phyloP scores from a whole-genome alignment of 768 basidiomycete genomes.

The Gymnopilus dilepis region DNA sequence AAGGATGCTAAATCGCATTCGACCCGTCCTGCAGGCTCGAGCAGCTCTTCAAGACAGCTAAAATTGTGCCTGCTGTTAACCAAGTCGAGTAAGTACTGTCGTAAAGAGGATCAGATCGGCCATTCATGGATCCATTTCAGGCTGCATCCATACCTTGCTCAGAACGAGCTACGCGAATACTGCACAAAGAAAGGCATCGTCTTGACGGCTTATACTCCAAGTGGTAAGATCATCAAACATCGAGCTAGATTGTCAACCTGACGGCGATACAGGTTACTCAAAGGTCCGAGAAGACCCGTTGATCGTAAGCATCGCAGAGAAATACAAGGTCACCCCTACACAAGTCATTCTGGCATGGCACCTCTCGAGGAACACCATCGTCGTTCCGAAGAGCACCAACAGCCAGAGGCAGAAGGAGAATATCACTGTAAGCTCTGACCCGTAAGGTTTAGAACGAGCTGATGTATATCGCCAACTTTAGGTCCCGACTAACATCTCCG shows the following conservation, averaged over 20 bases:
- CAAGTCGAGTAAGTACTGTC: slow-evolving; percentile 47
- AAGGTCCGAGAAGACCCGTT: slow-evolving; percentile 51
- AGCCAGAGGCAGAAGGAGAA: slow-evolving; percentile 40
- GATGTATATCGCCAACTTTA: neutral
- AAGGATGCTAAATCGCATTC: neutral
- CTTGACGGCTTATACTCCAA: slow-evolving; percentile 57
- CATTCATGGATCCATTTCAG: slow-evolving; percentile 26
- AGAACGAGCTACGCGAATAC: slow-evolving; percentile 52
- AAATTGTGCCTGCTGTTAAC: slow-evolving; percentile 51
- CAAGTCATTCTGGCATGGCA: slow-evolving; percentile 62
- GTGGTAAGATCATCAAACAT: slow-evolving; percentile 31
- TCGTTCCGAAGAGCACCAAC: slow-evolving; percentile 54
- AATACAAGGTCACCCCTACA: slow-evolving; percentile 49
- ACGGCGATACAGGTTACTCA: slow-evolving; percentile 39
- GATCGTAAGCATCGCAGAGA: slow-evolving; percentile 49
- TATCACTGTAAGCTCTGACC: neutral
- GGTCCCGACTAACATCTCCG: slow-evolving; percentile 22
- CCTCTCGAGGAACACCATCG: slow-evolving; percentile 48
- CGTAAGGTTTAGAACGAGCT: neutral
- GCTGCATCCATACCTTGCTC: slow-evolving; percentile 55
- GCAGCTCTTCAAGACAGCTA: slow-evolving; percentile 44
- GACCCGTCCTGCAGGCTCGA: slow-evolving; percentile 38
- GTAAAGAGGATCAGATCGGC: neutral
- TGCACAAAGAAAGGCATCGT: slow-evolving; percentile 54
- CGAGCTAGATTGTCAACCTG: no score